Evolutionary conservation across 768 basidiomycete species (phyloP).

Genomic region (Boletus rubroflammeus): DNA sequence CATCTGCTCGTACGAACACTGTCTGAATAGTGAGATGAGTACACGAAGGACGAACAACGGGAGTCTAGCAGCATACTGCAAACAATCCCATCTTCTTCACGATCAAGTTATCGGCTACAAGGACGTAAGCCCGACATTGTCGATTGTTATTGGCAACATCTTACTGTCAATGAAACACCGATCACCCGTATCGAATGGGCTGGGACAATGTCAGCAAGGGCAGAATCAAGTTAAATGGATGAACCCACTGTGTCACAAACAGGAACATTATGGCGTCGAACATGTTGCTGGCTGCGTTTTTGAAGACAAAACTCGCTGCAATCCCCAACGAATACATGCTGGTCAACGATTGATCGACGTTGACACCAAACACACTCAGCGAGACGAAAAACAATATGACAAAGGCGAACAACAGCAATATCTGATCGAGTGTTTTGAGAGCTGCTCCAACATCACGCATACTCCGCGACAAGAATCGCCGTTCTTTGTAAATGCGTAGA

Average conservation of each 20-base stretch:
- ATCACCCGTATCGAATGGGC: constrained; percentile 80
- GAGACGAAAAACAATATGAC: constrained; percentile 70
- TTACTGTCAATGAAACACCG: constrained; percentile 69
- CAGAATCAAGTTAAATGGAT: neutral
- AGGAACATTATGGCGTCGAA: constrained; percentile 82
- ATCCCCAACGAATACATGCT: constrained; percentile 71
- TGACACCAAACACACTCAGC: constrained; percentile 67
- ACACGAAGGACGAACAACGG: neutral
- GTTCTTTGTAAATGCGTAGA: constrained; percentile 73
- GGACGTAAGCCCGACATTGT: constrained; percentile 6
- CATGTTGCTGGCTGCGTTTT: constrained; percentile 62
- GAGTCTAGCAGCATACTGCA: constrained; percentile 42
- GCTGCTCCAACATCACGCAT: constrained; percentile 75
- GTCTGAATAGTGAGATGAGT: constrained; percentile 39
- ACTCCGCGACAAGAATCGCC: constrained; percentile 68
- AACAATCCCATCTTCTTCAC: constrained; percentile 82
- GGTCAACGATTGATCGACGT: constrained; percentile 60
- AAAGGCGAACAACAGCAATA: constrained; percentile 60
- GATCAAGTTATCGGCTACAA: constrained; percentile 58
- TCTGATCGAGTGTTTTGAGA: constrained; percentile 57
- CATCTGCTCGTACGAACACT: constrained; percentile 66
- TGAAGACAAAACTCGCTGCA: constrained; percentile 80
- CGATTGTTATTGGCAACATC: constrained; percentile 10
- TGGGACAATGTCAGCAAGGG: constrained; percentile 23
- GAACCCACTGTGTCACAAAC: constrained; percentile 76